Percentiles rank a stretch among this genome's conserved stretches.
Evolutionary conservation across 495 filamentous ascomycete species (phyloP).

Genomic region (Choiromyces venosus): DNA sequence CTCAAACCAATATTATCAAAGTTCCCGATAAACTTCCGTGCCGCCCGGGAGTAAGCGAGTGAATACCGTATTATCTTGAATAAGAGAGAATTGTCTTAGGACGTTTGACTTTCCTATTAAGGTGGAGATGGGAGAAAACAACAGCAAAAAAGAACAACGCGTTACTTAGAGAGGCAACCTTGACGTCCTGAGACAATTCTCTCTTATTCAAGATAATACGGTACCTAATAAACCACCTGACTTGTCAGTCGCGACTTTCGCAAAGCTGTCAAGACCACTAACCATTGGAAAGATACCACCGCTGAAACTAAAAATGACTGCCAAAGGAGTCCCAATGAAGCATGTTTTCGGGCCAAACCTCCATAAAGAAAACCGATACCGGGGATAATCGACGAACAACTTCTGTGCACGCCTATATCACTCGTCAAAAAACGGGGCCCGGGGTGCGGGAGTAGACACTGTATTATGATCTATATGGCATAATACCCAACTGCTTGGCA

Average conservation of each 20-base stretch:
- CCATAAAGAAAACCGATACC: constrained; percentile 55
- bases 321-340: constrained; percentile 52
- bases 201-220: too few species aligned
- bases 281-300: constrained; percentile 25
- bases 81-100: too few species aligned
- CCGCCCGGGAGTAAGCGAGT: constrained; percentile 51
- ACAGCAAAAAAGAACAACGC: too few species aligned
- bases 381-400: constrained; percentile 55
- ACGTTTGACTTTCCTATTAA: too few species aligned
- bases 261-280: not conserved
- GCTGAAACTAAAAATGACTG: constrained; percentile 51
- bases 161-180: too few species aligned
- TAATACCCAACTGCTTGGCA: constrained; percentile 7
- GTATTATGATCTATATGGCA: constrained; percentile 8
- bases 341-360: constrained; percentile 53
- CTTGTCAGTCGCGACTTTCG: constrained; percentile 44
- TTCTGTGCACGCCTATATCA: constrained; percentile 5
- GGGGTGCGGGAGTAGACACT: not conserved
- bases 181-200: too few species aligned
- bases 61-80: too few species aligned
- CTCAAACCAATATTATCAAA: constrained; percentile 53
- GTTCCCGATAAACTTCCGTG: constrained; percentile 53
- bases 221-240: constrained; percentile 59
- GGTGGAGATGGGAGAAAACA: too few species aligned
- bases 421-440: not conserved